A percentile compares a stretch with the other conserved stretches of the same genome.
These are phyloP conservation scores for Candida fluviatilis DNA, from an alignment of 805 yeast species.

Conservation along the genomic window DNA sequence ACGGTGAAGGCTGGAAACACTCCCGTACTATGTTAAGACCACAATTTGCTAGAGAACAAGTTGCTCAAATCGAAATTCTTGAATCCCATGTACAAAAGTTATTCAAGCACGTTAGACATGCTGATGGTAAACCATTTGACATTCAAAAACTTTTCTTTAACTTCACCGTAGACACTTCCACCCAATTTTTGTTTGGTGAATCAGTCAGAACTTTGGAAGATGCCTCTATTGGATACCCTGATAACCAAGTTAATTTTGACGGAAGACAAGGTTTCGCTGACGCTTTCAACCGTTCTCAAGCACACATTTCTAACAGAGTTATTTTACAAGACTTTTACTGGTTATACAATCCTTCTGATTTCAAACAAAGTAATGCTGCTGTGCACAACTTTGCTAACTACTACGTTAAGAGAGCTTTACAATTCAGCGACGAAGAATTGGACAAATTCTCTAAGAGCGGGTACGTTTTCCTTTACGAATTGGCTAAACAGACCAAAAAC, in stretches of 20 bases:
- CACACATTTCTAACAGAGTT: slow-evolving; percentile 25
- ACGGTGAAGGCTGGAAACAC: slow-evolving; percentile 41
- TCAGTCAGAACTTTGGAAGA: slow-evolving; percentile 31
- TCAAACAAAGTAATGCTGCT: slow-evolving; percentile 18
- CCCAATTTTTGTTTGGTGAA: slow-evolving; percentile 40
- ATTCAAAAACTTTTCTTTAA: slow-evolving; percentile 36
- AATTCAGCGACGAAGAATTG: slow-evolving; percentile 23
- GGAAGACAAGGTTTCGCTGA: slow-evolving; percentile 30
- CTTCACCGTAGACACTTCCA: slow-evolving; percentile 38
- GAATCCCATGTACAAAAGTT: slow-evolving; percentile 39
- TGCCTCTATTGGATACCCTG: slow-evolving; percentile 17
- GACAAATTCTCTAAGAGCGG: slow-evolving; percentile 29
- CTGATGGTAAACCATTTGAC: slow-evolving; percentile 26
- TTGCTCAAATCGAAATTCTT: slow-evolving; percentile 34
- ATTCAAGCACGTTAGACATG: slow-evolving; percentile 25
- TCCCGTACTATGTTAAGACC: slow-evolving; percentile 42
- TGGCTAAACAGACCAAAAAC: slow-evolving; percentile 46
- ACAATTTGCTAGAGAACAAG: slow-evolving; percentile 41
- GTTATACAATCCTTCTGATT: slow-evolving; percentile 17
- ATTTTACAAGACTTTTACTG: slow-evolving; percentile 22
- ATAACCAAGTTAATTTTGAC: slow-evolving; percentile 17
- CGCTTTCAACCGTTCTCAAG: slow-evolving; percentile 32
- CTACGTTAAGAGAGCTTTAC: slow-evolving; percentile 36
- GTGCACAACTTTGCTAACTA: slow-evolving; percentile 34
- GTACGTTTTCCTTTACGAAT: slow-evolving; percentile 45